phyloP scores from a whole-genome alignment of 768 basidiomycete genomes.

The Leccinellum rugosiceps region DNA sequence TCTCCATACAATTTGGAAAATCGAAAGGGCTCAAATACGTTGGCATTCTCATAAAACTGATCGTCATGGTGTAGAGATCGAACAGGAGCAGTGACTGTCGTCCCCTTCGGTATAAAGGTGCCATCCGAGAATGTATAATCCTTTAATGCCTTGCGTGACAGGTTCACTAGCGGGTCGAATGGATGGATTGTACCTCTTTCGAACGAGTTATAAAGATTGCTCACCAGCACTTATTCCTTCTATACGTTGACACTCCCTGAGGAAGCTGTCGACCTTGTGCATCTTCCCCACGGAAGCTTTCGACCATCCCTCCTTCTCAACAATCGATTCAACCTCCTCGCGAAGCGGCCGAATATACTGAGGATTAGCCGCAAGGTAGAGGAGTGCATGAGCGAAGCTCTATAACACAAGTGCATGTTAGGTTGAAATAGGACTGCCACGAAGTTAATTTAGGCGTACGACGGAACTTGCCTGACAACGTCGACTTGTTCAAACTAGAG shows the following conservation, averaged over 20 bases:
- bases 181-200: background rate
- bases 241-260: conserved; percentile 35
- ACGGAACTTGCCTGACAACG: background rate
- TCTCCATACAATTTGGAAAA: conserved; percentile 38
- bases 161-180: background rate
- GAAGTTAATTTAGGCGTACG: background rate
- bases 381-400: conserved; percentile 34
- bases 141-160: conserved; percentile 26
- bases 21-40: conserved; percentile 46
- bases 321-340: conserved; percentile 34
- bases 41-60: conserved; percentile 31
- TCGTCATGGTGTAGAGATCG: conserved; percentile 22
- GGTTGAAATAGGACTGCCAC: background rate
- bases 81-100: conserved; percentile 19
- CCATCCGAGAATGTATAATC: conserved; percentile 38
- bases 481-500: background rate
- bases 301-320: conserved; percentile 28
- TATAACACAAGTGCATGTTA: background rate
- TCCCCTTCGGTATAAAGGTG: conserved; percentile 34
- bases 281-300: conserved; percentile 27
- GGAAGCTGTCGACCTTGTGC: conserved; percentile 39
- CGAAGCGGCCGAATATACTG: conserved; percentile 34
- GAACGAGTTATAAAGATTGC: background rate
- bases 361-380: conserved; percentile 34
- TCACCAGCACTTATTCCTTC: conserved; percentile 16